phyloP scores from a whole-genome alignment of 495 filamentous ascomycete genomes.

The Daldinia loculata region DNA sequence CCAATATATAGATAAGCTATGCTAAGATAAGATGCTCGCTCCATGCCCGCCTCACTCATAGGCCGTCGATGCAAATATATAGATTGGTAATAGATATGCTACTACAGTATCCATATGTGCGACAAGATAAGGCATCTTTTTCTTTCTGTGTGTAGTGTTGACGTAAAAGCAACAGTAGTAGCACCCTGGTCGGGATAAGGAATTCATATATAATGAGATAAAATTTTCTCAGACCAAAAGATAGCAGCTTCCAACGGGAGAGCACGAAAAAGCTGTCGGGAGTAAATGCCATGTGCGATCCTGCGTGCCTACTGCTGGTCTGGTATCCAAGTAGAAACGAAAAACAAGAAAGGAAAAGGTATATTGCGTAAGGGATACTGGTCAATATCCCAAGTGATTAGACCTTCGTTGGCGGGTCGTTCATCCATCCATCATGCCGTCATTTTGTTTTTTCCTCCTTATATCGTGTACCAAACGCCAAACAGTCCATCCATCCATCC shows the following conservation, averaged over 20 bases:
- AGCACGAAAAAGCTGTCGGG: not conserved
- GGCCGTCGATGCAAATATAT: not conserved
- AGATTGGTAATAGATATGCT: not conserved
- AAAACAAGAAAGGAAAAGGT: conserved; percentile 11
- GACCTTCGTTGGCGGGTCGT: not conserved
- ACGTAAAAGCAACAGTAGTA: not conserved
- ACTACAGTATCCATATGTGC: not conserved
- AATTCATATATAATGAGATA: not conserved
- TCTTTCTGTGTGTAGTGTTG: not conserved
- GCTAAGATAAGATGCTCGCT: not conserved
- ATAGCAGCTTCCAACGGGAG: not conserved
- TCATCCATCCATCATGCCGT: conserved; percentile 2
- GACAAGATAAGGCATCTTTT: not conserved
- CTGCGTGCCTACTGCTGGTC: conserved; percentile 23
- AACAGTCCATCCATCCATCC: not conserved
- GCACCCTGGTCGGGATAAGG: not conserved
- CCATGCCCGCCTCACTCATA: not conserved
- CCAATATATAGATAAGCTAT: not conserved
- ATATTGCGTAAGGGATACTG: conserved; percentile 5
- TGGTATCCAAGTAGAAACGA: conserved; percentile 18
- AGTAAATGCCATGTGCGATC: not conserved
- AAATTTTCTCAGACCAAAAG: not conserved
- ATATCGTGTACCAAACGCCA: conserved; percentile 25
- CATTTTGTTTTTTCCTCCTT: conserved; percentile 6
- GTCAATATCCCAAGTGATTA: not conserved